phyloP scores from a whole-genome alignment of 345 rosid species.

The Eutrema japonicum region DNA sequence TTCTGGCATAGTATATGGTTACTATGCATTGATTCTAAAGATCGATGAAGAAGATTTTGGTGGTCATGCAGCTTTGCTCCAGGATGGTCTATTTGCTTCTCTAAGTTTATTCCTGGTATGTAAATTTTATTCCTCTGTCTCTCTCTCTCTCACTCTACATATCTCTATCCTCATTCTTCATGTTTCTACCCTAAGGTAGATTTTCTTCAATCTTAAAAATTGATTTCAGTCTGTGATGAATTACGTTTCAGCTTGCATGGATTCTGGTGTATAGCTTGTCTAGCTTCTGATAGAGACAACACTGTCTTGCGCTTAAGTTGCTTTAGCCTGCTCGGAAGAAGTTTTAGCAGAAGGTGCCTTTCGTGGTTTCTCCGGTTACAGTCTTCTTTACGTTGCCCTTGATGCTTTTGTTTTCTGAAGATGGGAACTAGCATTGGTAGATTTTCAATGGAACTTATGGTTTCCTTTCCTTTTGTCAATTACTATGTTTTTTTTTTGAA shows the following conservation, averaged over 20 bases:
- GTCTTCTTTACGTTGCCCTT: slow-evolving; percentile 14
- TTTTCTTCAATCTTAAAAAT: not conserved
- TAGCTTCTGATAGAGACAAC: slow-evolving; percentile 65
- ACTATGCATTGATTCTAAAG: slow-evolving; percentile 84
- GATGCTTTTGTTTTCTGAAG: slow-evolving; percentile 35
- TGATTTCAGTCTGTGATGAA: slow-evolving; percentile 5
- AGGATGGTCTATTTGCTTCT: slow-evolving; percentile 95
- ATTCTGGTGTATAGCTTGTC: slow-evolving; percentile 92
- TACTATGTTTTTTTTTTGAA: not conserved
- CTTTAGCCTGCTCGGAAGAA: slow-evolving; percentile 27
- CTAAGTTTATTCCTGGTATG: slow-evolving; percentile 87
- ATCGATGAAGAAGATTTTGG: slow-evolving; percentile 96
- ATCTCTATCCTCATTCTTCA: not conserved
- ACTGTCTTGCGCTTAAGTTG: slow-evolving; percentile 16
- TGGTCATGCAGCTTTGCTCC: slow-evolving; percentile 91
- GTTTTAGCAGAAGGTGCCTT: slow-evolving; percentile 21
- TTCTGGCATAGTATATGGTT: slow-evolving; percentile 78
- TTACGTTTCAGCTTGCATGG: slow-evolving; percentile 83
- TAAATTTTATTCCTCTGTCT: not conserved
- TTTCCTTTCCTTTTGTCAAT: slow-evolving; percentile 19
- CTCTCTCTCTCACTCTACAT: not conserved
- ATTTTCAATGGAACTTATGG: slow-evolving; percentile 14
- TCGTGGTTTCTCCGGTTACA: slow-evolving; percentile 14
- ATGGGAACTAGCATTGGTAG: slow-evolving; percentile 39
- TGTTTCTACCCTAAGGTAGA: not conserved